Evolutionary conservation across 345 rosid species (phyloP).

Genomic region (Linum trigynum): DNA sequence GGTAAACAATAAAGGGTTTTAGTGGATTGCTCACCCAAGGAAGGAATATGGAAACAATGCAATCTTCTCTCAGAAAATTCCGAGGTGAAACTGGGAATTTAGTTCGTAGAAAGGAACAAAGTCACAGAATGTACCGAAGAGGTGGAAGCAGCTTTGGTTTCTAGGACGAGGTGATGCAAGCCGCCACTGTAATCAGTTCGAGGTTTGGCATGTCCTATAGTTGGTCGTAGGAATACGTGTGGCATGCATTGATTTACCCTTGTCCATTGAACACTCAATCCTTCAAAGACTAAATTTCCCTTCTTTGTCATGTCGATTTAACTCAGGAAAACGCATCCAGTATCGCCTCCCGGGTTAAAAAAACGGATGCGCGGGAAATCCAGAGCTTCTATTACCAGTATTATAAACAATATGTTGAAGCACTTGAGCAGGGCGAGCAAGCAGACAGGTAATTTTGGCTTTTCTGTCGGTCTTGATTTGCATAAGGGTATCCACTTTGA

Average conservation of each 20-base stretch:
- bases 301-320: not conserved
- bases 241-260: not conserved
- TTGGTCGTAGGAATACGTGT: conserved; percentile 4
- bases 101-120: no score
- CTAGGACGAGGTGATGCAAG: not conserved
- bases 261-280: not conserved
- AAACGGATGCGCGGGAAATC: conserved; percentile 7
- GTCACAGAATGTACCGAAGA: no score
- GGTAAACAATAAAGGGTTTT: no score
- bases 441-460: conserved; percentile 5
- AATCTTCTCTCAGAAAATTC: no score
- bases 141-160: no score
- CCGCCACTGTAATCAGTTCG: no score
- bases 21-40: no score
- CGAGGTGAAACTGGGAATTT: no score
- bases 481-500: not conserved
- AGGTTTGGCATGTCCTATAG: not conserved
- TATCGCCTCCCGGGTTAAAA: not conserved
- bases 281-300: not conserved
- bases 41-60: no score
- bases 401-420: conserved; percentile 8
- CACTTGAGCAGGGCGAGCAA: conserved; percentile 1
- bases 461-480: not conserved
- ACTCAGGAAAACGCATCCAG: not conserved
- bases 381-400: conserved; percentile 7